Evolutionary conservation across 148 eudicot species (phyloP).

Genomic region (Rheum nobile): DNA sequence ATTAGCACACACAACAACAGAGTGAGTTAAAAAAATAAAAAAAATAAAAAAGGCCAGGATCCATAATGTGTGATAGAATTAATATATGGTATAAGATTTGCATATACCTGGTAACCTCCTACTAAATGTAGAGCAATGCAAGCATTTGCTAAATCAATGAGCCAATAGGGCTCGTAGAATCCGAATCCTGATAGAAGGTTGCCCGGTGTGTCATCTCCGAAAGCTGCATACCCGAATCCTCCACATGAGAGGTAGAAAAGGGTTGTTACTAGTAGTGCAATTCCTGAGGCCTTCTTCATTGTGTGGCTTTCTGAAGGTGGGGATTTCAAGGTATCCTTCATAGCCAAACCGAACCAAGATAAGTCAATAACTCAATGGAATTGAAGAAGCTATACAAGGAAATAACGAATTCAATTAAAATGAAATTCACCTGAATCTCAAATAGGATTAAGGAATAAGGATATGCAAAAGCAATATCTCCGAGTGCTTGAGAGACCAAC

Average conservation of each 20-base stretch:
- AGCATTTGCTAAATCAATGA: slow-evolving; percentile 56
- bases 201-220: slow-evolving; percentile 59
- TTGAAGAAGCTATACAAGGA: neutral
- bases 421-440: slow-evolving; percentile 54
- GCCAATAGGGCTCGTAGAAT: slow-evolving; percentile 58
- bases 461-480: slow-evolving; percentile 85
- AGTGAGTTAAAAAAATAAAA: neutral
- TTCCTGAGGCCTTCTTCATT: slow-evolving; percentile 56
- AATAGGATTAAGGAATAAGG: slow-evolving; percentile 54
- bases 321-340: slow-evolving; percentile 74
- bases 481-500: slow-evolving; percentile 65
- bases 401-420: neutral
- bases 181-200: slow-evolving; percentile 65
- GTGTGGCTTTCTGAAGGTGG: slow-evolving; percentile 48
- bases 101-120: slow-evolving; percentile 69
- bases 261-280: slow-evolving; percentile 35
- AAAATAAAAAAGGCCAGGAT: too few species aligned
- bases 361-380: neutral
- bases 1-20: neutral
- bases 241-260: slow-evolving; percentile 64
- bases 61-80: neutral
- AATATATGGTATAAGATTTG: neutral
- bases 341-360: neutral
- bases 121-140: slow-evolving; percentile 58
- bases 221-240: slow-evolving; percentile 80